Base-by-base conservation (phyloP, 2,329 filamentous ascomycete genomes). In the Penicillium sp. region DNA sequence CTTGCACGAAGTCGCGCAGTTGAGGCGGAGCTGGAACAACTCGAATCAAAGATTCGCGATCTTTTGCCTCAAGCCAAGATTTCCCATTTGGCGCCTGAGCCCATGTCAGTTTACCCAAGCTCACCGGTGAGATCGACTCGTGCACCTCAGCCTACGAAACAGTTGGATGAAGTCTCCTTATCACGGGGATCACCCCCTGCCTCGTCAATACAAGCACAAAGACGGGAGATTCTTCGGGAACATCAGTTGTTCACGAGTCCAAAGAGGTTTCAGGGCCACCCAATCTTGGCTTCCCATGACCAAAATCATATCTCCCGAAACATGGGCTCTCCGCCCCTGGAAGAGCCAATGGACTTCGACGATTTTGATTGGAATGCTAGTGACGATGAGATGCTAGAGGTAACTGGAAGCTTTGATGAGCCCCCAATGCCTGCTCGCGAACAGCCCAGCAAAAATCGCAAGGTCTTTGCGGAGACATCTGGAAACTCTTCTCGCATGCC, bases 311-410 rank as follows among this genome's bases (percentile, higher is more conserved):
- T 72, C 50, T 69, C 72, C 16, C 65, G 70, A 43, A 75, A 69
- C 30, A 76, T 77, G 74, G 74, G 69, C 22, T 72, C 70, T 20
- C 70, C 73, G 2, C 46, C 54, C 2, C 53, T 52, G 30, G 57
- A 49, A 27, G 49, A 42, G 7, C 18, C 50, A 0, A 55, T 59
- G 18, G 61, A 64, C 20, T 46, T 65, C 20, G 68, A 74, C 47
- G 74, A 77, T 16, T 76, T 76, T 56, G 73, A 74, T 31, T 65
- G 71, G 50, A 70, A 72, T 53, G 69, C 68, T 30, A 72, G 74
- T 44, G 75, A 77, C 52, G 71, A 74, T 46, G 74, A 76, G 27
- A 73, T 78, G 63, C 63, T 76, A n/a, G 71, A 77, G 50, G 71
- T 61, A 33, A 69, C 69, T n/a, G 68, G 72, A 38, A 60, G 66